Evolutionary conservation across 2,329 filamentous ascomycete species (phyloP).

Genomic region (Pseudogymnoascus sp.): DNA sequence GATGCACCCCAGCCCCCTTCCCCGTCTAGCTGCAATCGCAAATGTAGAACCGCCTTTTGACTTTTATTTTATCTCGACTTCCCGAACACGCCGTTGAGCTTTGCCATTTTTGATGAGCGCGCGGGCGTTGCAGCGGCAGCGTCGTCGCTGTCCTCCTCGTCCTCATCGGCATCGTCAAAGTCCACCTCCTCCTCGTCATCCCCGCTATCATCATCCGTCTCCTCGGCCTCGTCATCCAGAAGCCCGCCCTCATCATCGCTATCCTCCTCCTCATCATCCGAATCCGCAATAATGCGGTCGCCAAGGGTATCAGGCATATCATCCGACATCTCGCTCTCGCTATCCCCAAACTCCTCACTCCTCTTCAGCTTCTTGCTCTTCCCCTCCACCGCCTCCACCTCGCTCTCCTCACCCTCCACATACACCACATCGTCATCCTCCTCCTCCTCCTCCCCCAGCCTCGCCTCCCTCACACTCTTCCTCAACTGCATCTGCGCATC

Average conservation of each 20-base stretch:
- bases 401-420: constrained; percentile 65
- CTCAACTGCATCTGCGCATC: constrained; percentile 81
- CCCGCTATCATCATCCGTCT: constrained; percentile 28
- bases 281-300: constrained; percentile 34
- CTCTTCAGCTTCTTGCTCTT: constrained; percentile 31
- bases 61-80: background rate
- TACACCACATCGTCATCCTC: constrained; percentile 63
- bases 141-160: constrained; percentile 36
- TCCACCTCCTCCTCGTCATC: constrained; percentile 37
- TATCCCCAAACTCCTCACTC: constrained; percentile 19
- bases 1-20: background rate
- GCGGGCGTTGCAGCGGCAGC: constrained; percentile 16
- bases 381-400: constrained; percentile 49
- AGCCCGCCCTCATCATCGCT: constrained; percentile 35
- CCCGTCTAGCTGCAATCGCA: background rate
- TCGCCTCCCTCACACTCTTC: constrained; percentile 52
- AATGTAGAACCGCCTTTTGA: background rate
- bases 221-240: constrained; percentile 44
- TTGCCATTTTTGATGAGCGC: background rate
- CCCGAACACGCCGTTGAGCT: background rate
- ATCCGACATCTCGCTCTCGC: constrained; percentile 26
- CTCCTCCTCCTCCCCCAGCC: constrained; percentile 33
- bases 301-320: constrained; percentile 35
- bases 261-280: constrained; percentile 39
- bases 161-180: constrained; percentile 36